Conservation (phyloP, 1,284 basidiomycete species). For the Marasmius fiardii region DNA sequence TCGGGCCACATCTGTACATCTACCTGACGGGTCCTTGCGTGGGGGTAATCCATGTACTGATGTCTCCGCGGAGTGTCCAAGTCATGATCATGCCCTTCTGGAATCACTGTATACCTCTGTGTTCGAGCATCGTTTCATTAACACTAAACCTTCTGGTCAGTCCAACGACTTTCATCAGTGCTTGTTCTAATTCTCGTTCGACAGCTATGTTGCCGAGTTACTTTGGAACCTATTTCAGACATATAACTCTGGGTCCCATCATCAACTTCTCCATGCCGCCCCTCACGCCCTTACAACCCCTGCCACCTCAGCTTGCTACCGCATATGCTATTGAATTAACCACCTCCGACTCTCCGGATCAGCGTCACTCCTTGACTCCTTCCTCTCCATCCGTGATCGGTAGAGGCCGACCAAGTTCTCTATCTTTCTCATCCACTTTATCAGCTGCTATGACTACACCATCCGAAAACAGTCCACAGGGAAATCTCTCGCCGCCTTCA, state of each 20-base stretch:
- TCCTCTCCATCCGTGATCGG: background rate
- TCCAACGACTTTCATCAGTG: slow-evolving; percentile 5
- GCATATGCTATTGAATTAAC: slow-evolving; percentile 32
- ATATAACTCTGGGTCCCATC: slow-evolving; percentile 57
- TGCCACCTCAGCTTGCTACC: slow-evolving; percentile 45
- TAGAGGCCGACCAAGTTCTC: slow-evolving; percentile 32
- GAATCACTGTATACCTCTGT: slow-evolving; percentile 63
- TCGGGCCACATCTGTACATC: slow-evolving; percentile 42
- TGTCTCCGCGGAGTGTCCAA: slow-evolving; percentile 26
- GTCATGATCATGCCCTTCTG: slow-evolving; percentile 60
- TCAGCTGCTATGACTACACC: slow-evolving; percentile 33
- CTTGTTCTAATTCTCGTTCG: slow-evolving; percentile 1
- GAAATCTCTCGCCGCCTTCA: slow-evolving; percentile 22
- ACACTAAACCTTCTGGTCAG: slow-evolving; percentile 57
- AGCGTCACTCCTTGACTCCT: slow-evolving; percentile 3
- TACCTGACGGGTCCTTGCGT: slow-evolving; percentile 41
- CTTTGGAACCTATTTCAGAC: slow-evolving; percentile 69
- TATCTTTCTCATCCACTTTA: slow-evolving; percentile 45
- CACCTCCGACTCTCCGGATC: slow-evolving; percentile 18
- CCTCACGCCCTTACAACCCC: slow-evolving; percentile 58
- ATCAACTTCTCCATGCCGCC: slow-evolving; percentile 69
- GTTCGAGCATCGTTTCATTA: slow-evolving; percentile 65
- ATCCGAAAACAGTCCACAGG: slow-evolving; percentile 16
- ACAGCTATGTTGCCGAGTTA: slow-evolving; percentile 66
- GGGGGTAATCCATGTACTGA: slow-evolving; percentile 26